A percentile compares a stretch with the other conserved stretches of the same genome.
These are phyloP conservation scores for Calophaca sinica DNA, from an alignment of 306 rosid species.

Conservation along the genomic window DNA sequence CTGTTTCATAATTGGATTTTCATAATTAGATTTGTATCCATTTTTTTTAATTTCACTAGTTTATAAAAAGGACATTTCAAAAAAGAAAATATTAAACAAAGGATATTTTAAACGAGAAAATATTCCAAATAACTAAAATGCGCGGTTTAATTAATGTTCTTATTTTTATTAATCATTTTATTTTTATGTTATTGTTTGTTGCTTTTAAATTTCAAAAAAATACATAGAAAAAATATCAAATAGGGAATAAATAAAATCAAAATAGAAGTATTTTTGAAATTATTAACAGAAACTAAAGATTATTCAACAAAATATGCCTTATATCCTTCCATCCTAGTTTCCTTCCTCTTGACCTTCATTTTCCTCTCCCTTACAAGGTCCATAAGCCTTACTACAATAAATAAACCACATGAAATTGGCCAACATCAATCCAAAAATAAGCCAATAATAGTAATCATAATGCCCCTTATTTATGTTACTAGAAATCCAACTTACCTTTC, in stretches of 20 bases:
- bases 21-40: too few relatives aligned
- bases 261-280: not conserved
- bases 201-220: too few relatives aligned
- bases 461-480: conserved; percentile 34
- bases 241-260: not conserved
- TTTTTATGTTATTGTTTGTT: too few relatives aligned
- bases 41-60: too few relatives aligned
- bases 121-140: too few relatives aligned
- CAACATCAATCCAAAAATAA: conserved; percentile 24
- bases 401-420: not conserved
- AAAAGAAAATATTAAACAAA: too few relatives aligned
- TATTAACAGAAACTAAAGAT: not conserved
- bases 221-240: too few relatives aligned
- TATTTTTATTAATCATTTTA: too few relatives aligned
- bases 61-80: too few relatives aligned
- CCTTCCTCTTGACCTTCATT: not conserved
- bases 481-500: conserved; percentile 22
- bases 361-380: conserved; percentile 29
- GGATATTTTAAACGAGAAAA: too few relatives aligned
- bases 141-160: too few relatives aligned
- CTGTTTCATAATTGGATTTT: too few relatives aligned
- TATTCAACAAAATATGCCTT: not conserved
- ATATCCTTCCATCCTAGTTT: not conserved
- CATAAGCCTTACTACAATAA: conserved; percentile 13
- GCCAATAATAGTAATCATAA: conserved; percentile 23